Evolutionary conservation across 495 filamentous ascomycete genomes (phyloP), one percentile per base, ranked within the genome.

Genomic region (Aspergillus egyptiacus): DNA sequence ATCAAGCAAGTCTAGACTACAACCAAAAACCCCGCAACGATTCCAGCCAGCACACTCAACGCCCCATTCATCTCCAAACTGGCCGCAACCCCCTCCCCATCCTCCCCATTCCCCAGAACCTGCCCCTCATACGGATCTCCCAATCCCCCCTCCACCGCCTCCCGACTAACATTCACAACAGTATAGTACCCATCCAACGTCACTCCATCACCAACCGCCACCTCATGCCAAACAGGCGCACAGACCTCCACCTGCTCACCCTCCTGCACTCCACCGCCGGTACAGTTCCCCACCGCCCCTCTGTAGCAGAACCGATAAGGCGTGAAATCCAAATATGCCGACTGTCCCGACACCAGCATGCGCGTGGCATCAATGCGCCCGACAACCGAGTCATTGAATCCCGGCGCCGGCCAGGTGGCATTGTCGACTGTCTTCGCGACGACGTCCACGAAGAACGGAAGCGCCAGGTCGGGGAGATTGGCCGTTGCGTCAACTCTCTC

Each of bases 41-140:
- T 5, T 4, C 34, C 46, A 39, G 6, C 46, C 6, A 48, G 7
- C 1, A 35, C 11, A 11, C 28, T 18, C 7, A 33, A 8, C 9
- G 27, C 41, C 1, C 17, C 17, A 28, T 31, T 31, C 28, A n/a
- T 10, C 41, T 14, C 15, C 27, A 44, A 38, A 0, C 32, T 14
- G 0, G 30, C 23, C 3, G 27, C 46, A 37, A 2, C 46, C n/a
- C 31, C 24, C 15, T 33, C 46, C 1, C 35, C 32, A 39, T 22
- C 32, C 27, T 28, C 37, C 10, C 23, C 25, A 7, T 46, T 27
- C 24, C 45, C 33, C 1, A 23, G 11, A 0, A 23, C 22, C 38
- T 50, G 48, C 9, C 43, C 36, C 48, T 42, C 48, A 43, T 50
- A 50, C 11, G 48, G 48, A 32, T 50, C 48, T 10, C 9, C 6